phyloP scores from a whole-genome alignment of 805 yeast genomes.

The Saccharomycopsis oosterbeekiorum region DNA sequence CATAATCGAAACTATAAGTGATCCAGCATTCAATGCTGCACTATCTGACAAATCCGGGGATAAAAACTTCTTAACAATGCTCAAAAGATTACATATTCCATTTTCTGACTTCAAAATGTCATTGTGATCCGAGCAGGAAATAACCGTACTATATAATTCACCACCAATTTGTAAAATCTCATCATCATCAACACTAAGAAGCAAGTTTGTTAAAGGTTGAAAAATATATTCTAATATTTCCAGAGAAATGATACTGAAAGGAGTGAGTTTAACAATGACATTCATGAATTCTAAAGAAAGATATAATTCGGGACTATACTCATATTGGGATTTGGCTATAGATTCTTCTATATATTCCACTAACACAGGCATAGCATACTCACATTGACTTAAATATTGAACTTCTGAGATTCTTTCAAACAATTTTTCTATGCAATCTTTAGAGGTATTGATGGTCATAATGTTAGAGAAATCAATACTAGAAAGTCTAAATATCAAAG shows the following conservation, averaged over 20 bases:
- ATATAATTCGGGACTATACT: conserved; percentile 51
- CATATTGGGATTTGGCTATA: conserved; percentile 25
- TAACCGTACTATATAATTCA: conserved; percentile 56
- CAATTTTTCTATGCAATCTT: conserved; percentile 49
- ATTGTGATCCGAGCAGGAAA: conserved; percentile 30
- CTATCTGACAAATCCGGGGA: conserved; percentile 66
- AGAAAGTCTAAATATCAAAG: conserved; percentile 53
- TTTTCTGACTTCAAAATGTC: conserved; percentile 20
- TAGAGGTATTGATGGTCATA: conserved; percentile 54
- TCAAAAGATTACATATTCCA: conserved; percentile 50
- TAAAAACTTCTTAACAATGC: conserved; percentile 57
- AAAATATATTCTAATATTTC: conserved; percentile 22
- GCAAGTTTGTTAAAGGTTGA: conserved; percentile 21
- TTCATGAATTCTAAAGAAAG: conserved; percentile 48
- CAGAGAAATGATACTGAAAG: conserved; percentile 26
- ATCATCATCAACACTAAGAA: conserved; percentile 49
- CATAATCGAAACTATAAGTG: conserved; percentile 49
- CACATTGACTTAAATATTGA: conserved; percentile 39
- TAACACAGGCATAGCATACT: conserved; percentile 42
- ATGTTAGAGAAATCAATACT: conserved; percentile 68
- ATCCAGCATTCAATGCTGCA: conserved; percentile 74
- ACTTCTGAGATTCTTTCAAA: conserved; percentile 37
- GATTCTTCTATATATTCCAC: conserved; percentile 30
- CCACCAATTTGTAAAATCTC: conserved; percentile 71
- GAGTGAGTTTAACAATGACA: conserved; percentile 37